phyloP scores from a whole-genome alignment of 2,329 filamentous ascomycete genomes.

The Pezicula rhizophila region DNA sequence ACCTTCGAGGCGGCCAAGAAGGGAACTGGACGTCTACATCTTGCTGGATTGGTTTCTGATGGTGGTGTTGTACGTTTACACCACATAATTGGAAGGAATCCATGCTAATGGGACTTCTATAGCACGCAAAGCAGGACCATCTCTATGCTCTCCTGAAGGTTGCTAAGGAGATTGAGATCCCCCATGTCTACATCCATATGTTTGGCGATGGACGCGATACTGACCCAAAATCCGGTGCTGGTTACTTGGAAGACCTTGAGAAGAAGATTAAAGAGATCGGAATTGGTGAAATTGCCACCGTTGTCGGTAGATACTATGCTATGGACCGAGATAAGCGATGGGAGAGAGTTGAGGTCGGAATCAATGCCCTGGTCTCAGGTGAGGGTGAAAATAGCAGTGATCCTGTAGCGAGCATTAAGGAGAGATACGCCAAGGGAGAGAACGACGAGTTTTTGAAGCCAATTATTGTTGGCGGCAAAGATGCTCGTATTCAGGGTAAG shows the following conservation, averaged over 20 bases:
- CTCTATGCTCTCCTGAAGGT: slow-evolving; percentile 81
- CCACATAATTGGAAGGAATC: neutral
- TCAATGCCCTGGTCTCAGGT: slow-evolving; percentile 76
- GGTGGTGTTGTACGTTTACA: slow-evolving; percentile 69
- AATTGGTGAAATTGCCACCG: slow-evolving; percentile 79
- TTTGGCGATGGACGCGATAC: slow-evolving; percentile 97
- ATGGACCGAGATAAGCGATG: slow-evolving; percentile 99
- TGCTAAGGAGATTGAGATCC: slow-evolving; percentile 81
- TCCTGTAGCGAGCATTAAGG: slow-evolving; percentile 79
- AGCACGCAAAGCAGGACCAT: slow-evolving; percentile 93
- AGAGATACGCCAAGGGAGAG: slow-evolving; percentile 80
- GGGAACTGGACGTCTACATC: slow-evolving; percentile 85
- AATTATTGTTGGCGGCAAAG: slow-evolving; percentile 86
- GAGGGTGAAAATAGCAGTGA: slow-evolving; percentile 84
- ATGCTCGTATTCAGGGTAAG: slow-evolving; percentile 76
- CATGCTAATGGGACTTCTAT: slow-evolving; percentile 10
- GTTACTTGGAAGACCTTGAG: slow-evolving; percentile 82
- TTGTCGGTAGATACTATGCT: slow-evolving; percentile 94
- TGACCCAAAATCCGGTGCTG: slow-evolving; percentile 87
- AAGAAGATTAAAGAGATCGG: slow-evolving; percentile 78
- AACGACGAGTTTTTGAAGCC: slow-evolving; percentile 98
- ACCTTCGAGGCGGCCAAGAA: slow-evolving; percentile 75
- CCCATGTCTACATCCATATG: slow-evolving; percentile 97
- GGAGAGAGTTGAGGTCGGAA: slow-evolving; percentile 85
- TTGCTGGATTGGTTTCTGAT: slow-evolving; percentile 88